These are phyloP conservation scores for Botryotinia calthae DNA, from an alignment of 2,329 filamentous ascomycete genomes.

Conservation along the genomic window DNA sequence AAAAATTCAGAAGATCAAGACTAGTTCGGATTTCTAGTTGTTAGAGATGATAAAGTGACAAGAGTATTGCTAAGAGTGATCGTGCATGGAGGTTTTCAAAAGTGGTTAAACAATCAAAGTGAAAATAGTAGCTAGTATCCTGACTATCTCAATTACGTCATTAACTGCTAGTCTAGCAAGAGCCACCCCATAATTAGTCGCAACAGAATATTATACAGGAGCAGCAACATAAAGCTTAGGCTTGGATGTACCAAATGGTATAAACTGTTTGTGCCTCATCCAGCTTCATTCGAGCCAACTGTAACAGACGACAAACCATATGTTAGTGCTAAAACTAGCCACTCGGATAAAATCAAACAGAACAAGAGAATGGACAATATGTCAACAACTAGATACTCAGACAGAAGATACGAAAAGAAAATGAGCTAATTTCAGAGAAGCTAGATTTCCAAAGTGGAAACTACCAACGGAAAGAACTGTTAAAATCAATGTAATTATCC, in stretches of 20 bases:
- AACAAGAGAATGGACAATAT: not conserved
- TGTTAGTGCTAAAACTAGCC: not conserved
- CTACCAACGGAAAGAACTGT: accelerated
- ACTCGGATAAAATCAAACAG: no score
- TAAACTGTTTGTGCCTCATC: not conserved
- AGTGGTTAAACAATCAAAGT: not conserved
- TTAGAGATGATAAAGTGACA: not conserved
- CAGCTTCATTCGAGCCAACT: not conserved
- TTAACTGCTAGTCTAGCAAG: not conserved
- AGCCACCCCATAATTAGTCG: no score
- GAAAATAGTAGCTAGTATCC: not conserved
- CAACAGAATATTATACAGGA: not conserved
- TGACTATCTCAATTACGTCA: not conserved
- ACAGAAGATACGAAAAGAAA: not conserved
- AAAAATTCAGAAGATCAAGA: not conserved
- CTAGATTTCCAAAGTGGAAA: not conserved
- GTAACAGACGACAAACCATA: not conserved
- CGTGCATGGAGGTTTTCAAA: not conserved
- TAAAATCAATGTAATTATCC: not conserved
- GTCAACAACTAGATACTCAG: not conserved
- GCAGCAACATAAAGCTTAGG: not conserved
- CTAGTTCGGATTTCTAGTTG: not conserved
- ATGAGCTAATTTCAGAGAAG: not conserved
- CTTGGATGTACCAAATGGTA: not conserved
- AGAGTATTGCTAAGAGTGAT: not conserved